Base-by-base conservation (phyloP, 192 early-diverging fungal species). In the Rhizoclosmatium globosum region DNA sequence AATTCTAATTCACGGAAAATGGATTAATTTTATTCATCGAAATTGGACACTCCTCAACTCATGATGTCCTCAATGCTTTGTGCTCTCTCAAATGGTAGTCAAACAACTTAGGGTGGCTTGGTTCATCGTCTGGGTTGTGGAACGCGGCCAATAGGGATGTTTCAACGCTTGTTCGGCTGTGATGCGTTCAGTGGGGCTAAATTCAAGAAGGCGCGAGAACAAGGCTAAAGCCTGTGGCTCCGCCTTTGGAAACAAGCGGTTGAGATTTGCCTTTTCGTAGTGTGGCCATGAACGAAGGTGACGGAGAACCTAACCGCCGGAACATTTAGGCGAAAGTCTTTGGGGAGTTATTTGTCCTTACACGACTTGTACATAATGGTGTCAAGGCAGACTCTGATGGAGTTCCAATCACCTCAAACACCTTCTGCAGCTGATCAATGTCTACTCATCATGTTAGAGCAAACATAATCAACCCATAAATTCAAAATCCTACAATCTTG, bases 391-490 rank as follows among this genome's bases (percentile, higher is more conserved):
- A 87, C 91, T 97, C 82, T 88, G 94, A 77, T n/a, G 98, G 98
- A 59, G 98, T 99, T 45, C 98, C 98, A 56, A 99, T 86, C 17
- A 99, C 88, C 65, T 98, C 95, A 71, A 99, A 91, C 61, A 99
- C 99, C 65, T 96, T 89, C 76, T 95, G 93, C 41, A 99, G 85
- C 88, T 99, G 98, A 76, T 99, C 94, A 76, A 98, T 94, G 85
- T 99, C 78, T 79, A 47, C 11, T 45, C 7, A 41, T n/a, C 17
- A 13, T 23, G 44, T 31, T 6, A 13, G 31, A n/a, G 31, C 6
- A 41, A 17, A 57, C 13, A 17, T 11, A 39, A 60, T 47, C 21
- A 15, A 41, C 45, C 7, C 3, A 48, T 3, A 47, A 77, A 69
- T 13, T 11, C 31, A 70, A 60, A 23, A 41, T 46, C 72, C 45